Conservation (phyloP, 306 rosid species). For the Gleditsia sinensis region DNA sequence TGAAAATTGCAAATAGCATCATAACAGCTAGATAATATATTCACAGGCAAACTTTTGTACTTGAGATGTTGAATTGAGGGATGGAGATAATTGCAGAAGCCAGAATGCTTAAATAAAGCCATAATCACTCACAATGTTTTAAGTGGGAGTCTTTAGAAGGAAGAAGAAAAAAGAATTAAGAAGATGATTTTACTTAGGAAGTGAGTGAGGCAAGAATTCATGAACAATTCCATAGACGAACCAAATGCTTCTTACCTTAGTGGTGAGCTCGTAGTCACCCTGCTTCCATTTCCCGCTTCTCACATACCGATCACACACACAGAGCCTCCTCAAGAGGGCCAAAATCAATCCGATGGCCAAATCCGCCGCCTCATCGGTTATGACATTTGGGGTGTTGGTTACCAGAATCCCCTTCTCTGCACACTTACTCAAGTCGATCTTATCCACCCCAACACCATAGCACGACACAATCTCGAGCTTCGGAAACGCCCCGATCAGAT, state of each 20-base stretch:
- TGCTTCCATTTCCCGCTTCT: constrained; percentile 69
- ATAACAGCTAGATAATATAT: no score
- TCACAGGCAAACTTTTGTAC: no score
- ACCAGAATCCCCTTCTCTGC: constrained; percentile 73
- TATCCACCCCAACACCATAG: constrained; percentile 79
- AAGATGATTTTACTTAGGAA: no score
- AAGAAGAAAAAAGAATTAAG: no score
- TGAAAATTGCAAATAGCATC: no score
- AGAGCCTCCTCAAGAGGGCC: constrained; percentile 62
- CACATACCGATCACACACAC: constrained; percentile 65
- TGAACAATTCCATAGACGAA: not conserved
- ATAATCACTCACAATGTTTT: no score
- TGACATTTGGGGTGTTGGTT: constrained; percentile 76
- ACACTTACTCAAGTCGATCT: constrained; percentile 59
- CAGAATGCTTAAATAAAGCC: no score
- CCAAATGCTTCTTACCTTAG: constrained; percentile 55
- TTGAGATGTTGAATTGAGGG: not conserved
- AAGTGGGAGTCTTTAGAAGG: no score
- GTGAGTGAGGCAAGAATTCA: no score
- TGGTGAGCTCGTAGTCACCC: constrained; percentile 65
- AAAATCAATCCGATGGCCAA: constrained; percentile 62
- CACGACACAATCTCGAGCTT: constrained; percentile 73
- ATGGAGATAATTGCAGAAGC: not conserved
- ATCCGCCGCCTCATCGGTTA: constrained; percentile 87
- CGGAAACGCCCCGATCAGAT: constrained; percentile 59